These are phyloP conservation scores for Aegilops speltoides DNA, from an alignment of 176 grass and related monocot genomes.

Conservation along the genomic window DNA sequence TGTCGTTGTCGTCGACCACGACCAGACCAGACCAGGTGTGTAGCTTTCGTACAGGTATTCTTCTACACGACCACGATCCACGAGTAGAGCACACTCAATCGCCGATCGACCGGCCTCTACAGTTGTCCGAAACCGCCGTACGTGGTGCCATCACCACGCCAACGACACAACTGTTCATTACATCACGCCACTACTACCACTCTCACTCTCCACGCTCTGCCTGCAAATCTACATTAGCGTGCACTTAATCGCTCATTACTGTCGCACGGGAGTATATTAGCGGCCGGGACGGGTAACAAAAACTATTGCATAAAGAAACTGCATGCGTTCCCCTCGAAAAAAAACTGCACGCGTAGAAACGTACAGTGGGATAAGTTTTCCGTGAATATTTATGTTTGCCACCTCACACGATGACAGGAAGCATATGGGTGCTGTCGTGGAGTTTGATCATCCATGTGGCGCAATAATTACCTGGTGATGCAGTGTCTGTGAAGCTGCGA, in stretches of 20 bases:
- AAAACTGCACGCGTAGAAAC: too few relatives aligned
- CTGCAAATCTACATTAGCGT: not conserved
- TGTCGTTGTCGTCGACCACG: not conserved
- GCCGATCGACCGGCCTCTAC: not conserved
- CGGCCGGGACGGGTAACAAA: constrained; percentile 8
- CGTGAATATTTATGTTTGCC: not conserved
- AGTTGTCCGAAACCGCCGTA: not conserved
- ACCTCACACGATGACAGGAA: not conserved
- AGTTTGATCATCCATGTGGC: not conserved
- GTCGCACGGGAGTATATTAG: not conserved
- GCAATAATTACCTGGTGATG: not conserved
- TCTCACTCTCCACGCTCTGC: too few relatives aligned
- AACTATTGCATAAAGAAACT: not conserved
- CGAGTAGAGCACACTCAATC: not conserved
- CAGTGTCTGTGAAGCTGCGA: not conserved
- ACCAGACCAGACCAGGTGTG: not conserved
- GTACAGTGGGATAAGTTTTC: not conserved
- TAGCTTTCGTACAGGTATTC: not conserved
- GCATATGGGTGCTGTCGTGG: not conserved
- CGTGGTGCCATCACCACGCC: constrained; percentile 14
- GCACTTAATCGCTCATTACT: constrained; percentile 13
- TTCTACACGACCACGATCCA: not conserved
- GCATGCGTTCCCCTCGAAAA: too few relatives aligned
- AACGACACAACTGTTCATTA: constrained; percentile 18
- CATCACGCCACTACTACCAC: constrained; percentile 2